phyloP scores from a whole-genome alignment of 768 basidiomycete species.

The Piloderma croceum region DNA sequence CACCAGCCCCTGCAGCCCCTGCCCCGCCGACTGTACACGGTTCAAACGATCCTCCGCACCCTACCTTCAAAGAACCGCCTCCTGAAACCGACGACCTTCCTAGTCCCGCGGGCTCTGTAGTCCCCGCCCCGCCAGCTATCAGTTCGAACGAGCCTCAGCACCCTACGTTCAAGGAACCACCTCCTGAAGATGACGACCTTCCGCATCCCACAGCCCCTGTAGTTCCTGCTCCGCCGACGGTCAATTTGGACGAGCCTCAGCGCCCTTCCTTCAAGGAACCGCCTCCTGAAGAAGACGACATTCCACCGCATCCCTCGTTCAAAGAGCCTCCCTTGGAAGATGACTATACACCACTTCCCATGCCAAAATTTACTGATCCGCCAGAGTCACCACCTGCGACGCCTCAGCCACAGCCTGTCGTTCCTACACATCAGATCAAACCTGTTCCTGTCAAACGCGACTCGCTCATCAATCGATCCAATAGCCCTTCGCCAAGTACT shows the following conservation, averaged over 20 bases:
- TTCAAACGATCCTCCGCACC: constrained; percentile 27
- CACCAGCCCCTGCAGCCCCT: constrained; percentile 5
- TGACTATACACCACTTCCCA: constrained; percentile 13
- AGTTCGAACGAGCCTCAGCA: constrained; percentile 21
- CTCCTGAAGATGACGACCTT: constrained; percentile 42
- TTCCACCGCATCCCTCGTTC: constrained; percentile 37
- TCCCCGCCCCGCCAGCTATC: constrained; percentile 11
- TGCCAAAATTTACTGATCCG: constrained; percentile 16
- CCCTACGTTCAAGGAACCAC: constrained; percentile 59
- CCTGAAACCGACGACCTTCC: constrained; percentile 49
- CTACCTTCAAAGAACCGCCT: constrained; percentile 58
- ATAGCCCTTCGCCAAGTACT: constrained; percentile 29
- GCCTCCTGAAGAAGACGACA: constrained; percentile 43
- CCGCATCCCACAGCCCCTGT: constrained; percentile 14
- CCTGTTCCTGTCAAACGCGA: constrained; percentile 33
- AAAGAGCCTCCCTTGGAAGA: constrained; percentile 32
- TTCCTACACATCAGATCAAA: constrained; percentile 28
- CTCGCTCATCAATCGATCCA: constrained; percentile 28
- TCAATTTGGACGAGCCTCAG: constrained; percentile 16
- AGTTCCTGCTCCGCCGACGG: constrained; percentile 12
- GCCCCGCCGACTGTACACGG: constrained; percentile 2
- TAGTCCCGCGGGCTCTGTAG: constrained; percentile 7
- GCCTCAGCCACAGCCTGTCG: constrained; percentile 21
- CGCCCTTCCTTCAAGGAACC: constrained; percentile 58
- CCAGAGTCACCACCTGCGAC: constrained; percentile 4